A percentile compares a stretch with the other conserved stretches of the same genome.
phyloP scores from a whole-genome alignment of 345 rosid genomes.

The Leavenworthia alabamica region DNA sequence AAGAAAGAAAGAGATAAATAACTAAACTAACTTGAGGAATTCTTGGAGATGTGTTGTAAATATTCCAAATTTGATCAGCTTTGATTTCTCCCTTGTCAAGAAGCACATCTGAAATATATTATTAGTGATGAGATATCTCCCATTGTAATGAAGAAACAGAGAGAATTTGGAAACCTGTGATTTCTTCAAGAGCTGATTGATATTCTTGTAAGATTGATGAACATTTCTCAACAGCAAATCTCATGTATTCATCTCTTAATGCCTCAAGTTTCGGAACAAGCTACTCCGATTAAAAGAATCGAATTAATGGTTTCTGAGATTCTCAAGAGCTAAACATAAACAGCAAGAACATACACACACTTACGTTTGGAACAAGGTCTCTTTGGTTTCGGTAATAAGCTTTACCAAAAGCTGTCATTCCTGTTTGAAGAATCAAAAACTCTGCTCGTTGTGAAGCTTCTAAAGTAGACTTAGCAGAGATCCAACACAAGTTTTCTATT shows the following conservation, averaged over 20 bases:
- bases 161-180: conserved; percentile 50
- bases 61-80: conserved; percentile 79
- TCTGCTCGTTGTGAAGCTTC: conserved; percentile 90
- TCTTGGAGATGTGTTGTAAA: conserved; percentile 60
- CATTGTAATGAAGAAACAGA: background rate
- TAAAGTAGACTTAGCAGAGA: conserved; percentile 78
- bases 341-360: no score
- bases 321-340: background rate
- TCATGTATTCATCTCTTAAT: conserved; percentile 83
- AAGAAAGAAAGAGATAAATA: background rate
- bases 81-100: conserved; percentile 71
- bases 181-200: conserved; percentile 82
- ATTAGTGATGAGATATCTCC: background rate
- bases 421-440: conserved; percentile 79
- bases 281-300: conserved; percentile 35
- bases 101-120: conserved; percentile 54
- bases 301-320: background rate
- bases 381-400: conserved; percentile 74
- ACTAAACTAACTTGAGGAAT: conserved; percentile 71
- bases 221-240: conserved; percentile 78
- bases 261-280: conserved; percentile 91
- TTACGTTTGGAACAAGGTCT: conserved; percentile 89
- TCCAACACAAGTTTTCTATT: conserved; percentile 77
- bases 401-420: conserved; percentile 97
- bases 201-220: conserved; percentile 69